Evolutionary conservation across 148 eudicot species (phyloP).

Genomic region (Rhododendron ovatum): DNA sequence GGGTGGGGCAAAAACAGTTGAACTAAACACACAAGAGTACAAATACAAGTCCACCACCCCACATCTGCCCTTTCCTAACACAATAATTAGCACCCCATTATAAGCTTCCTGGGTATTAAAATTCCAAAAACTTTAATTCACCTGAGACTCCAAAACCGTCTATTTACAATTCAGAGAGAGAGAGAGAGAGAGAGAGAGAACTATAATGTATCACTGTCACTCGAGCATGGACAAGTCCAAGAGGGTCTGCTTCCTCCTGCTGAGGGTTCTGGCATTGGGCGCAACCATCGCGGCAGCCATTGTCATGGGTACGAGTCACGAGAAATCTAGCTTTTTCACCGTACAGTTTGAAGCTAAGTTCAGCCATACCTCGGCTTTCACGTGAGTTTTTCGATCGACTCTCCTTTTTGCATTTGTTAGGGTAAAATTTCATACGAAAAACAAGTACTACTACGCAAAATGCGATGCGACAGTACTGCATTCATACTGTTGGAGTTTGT

Average conservation of each 20-base stretch:
- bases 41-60: conserved; percentile 6
- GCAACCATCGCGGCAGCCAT: conserved; percentile 7
- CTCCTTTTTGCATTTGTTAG: background rate
- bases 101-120: background rate
- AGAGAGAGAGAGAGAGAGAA: background rate
- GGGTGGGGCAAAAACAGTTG: background rate
- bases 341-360: conserved; percentile 16
- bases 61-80: conserved; percentile 8
- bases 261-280: conserved; percentile 10
- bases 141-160: background rate
- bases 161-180: background rate
- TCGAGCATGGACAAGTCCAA: conserved; percentile 8
- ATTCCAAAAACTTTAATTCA: background rate
- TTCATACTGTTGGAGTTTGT: background rate
- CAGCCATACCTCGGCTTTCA: conserved; percentile 19
- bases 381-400: background rate
- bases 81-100: background rate
- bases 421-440: background rate
- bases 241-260: conserved; percentile 8
- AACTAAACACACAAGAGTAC: background rate
- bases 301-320: conserved; percentile 20
- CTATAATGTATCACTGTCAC: background rate
- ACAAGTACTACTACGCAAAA: background rate
- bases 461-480: background rate
- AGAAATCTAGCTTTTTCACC: conserved; percentile 2